phyloP scores from a whole-genome alignment of 441 rosid species.

The Theobroma grandiflorum region DNA sequence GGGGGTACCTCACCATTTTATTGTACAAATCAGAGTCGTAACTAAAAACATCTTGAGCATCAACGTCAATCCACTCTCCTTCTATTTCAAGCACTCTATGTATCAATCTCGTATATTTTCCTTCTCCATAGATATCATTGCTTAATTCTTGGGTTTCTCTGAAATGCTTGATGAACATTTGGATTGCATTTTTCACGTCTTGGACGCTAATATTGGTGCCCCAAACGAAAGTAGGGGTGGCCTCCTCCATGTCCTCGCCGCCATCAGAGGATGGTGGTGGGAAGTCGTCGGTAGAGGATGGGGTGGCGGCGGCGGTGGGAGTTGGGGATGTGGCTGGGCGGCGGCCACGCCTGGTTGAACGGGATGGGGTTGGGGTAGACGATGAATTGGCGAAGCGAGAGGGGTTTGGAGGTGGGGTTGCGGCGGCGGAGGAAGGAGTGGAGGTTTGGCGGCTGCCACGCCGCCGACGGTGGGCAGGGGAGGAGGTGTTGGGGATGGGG shows the following conservation, averaged over 20 bases:
- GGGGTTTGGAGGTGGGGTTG: conserved; percentile 56
- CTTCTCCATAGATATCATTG: conserved; percentile 67
- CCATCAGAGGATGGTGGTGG: conserved; percentile 66
- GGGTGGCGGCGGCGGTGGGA: conserved; percentile 39
- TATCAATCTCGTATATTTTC: conserved; percentile 82
- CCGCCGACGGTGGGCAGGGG: conserved; percentile 54
- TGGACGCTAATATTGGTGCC: conserved; percentile 95
- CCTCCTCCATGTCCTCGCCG: conserved; percentile 68
- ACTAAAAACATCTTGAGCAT: conserved; percentile 81
- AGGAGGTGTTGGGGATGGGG: conserved; percentile 81
- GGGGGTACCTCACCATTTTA: conserved; percentile 92
- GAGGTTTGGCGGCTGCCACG: conserved; percentile 32
- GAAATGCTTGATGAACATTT: conserved; percentile 86
- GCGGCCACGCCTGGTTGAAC: conserved; percentile 41
- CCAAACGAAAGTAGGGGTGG: conserved; percentile 89
- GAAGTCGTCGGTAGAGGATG: conserved; percentile 50
- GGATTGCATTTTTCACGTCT: conserved; percentile 85
- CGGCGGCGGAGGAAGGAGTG: conserved; percentile 40
- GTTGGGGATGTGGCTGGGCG: conserved; percentile 34
- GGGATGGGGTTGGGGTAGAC: conserved; percentile 59
- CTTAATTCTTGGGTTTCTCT: conserved; percentile 57
- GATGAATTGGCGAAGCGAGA: conserved; percentile 56
- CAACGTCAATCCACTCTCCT: conserved; percentile 93
- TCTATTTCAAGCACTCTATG: conserved; percentile 80
- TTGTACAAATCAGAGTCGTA: conserved; percentile 84